Evolutionary conservation across 345 rosid species (phyloP).

Genomic region (Draba incana): DNA sequence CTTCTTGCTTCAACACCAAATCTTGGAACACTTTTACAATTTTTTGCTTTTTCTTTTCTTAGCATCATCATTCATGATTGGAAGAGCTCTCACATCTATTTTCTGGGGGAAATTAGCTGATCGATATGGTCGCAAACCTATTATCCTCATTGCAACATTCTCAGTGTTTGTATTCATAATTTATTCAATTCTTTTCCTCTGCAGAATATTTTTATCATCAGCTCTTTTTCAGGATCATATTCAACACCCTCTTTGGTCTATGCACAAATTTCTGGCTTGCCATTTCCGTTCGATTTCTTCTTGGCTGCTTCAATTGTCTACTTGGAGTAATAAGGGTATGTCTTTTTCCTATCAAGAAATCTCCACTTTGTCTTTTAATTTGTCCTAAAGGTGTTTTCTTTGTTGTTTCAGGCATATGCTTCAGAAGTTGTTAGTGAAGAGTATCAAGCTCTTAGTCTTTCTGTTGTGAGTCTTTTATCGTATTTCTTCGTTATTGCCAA

Average conservation of each 20-base stretch:
- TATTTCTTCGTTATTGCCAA: neutral
- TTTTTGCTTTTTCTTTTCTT: neutral
- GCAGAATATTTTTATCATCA: neutral
- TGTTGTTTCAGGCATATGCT: constrained; percentile 74
- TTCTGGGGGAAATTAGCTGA: constrained; percentile 81
- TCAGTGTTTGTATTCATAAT: constrained; percentile 50
- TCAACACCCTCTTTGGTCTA: constrained; percentile 71
- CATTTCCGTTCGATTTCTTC: constrained; percentile 58
- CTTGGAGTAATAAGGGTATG: constrained; percentile 71
- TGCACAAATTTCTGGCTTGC: constrained; percentile 77
- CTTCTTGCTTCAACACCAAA: constrained; percentile 1
- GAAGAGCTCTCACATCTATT: constrained; percentile 80
- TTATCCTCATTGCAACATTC: constrained; percentile 55
- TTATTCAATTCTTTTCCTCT: neutral
- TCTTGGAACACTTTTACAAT: neutral
- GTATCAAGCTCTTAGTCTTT: constrained; percentile 69
- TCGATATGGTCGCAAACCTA: constrained; percentile 78
- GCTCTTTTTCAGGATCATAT: constrained; percentile 51
- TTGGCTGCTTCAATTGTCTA: constrained; percentile 62
- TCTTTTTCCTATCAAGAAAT: neutral
- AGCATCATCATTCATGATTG: constrained; percentile 88
- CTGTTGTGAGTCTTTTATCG: constrained; percentile 56
- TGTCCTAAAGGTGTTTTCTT: neutral
- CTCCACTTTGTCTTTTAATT: neutral
- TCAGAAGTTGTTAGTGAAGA: constrained; percentile 71